Conservation (phyloP, 179 eudicot genomes). For the Gypsophila paniculata region DNA sequence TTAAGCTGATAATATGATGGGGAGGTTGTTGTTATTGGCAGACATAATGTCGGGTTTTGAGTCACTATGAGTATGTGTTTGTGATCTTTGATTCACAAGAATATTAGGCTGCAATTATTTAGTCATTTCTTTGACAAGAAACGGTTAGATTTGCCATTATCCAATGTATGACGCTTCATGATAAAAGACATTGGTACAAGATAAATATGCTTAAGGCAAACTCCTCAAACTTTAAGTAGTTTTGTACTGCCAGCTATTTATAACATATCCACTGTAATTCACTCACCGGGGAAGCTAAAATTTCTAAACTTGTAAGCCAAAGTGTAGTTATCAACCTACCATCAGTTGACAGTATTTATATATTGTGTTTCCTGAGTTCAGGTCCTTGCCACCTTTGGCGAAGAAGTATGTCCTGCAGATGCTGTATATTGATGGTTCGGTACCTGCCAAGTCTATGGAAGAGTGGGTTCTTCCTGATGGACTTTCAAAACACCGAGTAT, state of each 20-base stretch:
- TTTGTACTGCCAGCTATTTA: not conserved
- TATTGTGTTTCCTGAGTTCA: conserved; percentile 26
- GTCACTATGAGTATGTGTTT: not conserved
- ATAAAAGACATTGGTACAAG: not conserved
- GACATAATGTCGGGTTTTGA: not conserved
- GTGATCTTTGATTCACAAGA: no score
- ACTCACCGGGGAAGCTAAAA: not conserved
- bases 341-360: not conserved
- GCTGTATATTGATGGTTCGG: conserved; percentile 67
- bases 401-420: conserved; percentile 81
- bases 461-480: conserved; percentile 97
- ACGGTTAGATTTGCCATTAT: no score
- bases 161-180: no score
- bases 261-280: not conserved
- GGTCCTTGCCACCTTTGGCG: conserved; percentile 90
- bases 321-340: not conserved
- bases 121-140: no score
- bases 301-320: not conserved
- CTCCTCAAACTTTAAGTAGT: not conserved
- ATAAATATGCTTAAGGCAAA: not conserved
- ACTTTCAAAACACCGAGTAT: conserved; percentile 70
- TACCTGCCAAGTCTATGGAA: conserved; percentile 64
- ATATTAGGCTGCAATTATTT: no score
- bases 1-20: no score
- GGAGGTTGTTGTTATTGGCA: not conserved